A percentile compares a stretch with the other conserved stretches of the same genome.
phyloP scores from a whole-genome alignment of 495 filamentous ascomycete genomes.

The Oidiodendron maius region DNA sequence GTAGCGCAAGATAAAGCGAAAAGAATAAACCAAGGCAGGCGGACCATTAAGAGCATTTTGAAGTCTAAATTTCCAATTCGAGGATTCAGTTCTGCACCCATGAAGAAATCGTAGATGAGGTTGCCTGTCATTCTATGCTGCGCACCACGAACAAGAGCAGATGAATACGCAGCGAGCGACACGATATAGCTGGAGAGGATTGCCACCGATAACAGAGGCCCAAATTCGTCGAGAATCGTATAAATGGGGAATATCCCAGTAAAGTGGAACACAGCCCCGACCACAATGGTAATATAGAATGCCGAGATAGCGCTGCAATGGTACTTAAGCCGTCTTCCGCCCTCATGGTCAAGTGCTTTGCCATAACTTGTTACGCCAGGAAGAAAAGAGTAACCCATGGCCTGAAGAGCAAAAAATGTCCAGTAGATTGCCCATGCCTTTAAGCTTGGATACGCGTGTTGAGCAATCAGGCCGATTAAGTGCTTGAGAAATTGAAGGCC shows the following conservation, averaged over 20 bases:
- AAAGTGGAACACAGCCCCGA: constrained; percentile 65
- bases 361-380: constrained; percentile 81
- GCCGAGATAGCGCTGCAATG: constrained; percentile 86
- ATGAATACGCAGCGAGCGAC: constrained; percentile 76
- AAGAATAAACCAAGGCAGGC: constrained; percentile 93
- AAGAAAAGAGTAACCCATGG: constrained; percentile 69
- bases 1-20: constrained; percentile 72
- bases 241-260: constrained; percentile 84
- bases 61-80: constrained; percentile 87
- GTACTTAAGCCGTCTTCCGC: constrained; percentile 80
- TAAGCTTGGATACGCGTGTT: constrained; percentile 70
- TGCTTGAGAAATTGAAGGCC: constrained; percentile 61
- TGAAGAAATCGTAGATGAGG: constrained; percentile 96
- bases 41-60: constrained; percentile 99
- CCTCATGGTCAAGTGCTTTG: constrained; percentile 76
- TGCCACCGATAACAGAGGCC: constrained; percentile 80
- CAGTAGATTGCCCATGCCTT: constrained; percentile 92
- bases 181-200: constrained; percentile 83
- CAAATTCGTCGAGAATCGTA: constrained; percentile 93
- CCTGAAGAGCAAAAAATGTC: constrained; percentile 82
- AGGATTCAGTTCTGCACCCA: constrained; percentile 96
- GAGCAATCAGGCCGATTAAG: constrained; percentile 63
- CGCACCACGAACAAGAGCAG: constrained; percentile 70
- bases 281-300: constrained; percentile 76
- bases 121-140: constrained; percentile 90